phyloP scores from a whole-genome alignment of 176 grass and related monocot species.

The Juncus effusus region DNA sequence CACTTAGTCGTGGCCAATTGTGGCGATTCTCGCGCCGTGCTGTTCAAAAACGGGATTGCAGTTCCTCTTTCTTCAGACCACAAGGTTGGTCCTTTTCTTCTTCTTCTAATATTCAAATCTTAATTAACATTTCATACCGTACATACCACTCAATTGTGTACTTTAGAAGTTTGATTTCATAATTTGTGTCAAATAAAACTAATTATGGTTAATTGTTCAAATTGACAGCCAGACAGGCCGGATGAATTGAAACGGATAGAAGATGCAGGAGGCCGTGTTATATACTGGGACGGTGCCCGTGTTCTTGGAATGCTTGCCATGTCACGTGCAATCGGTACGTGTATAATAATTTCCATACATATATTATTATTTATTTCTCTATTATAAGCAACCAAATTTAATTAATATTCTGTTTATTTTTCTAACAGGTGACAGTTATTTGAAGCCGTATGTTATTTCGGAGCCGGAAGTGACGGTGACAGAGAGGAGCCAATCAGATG shows the following conservation, averaged over 20 bases:
- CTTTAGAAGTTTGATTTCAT: background rate
- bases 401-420: background rate
- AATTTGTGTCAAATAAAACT: background rate
- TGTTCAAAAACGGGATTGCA: constrained; percentile 44
- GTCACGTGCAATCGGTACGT: constrained; percentile 67
- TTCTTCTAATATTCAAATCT: background rate
- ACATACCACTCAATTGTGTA: background rate
- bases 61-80: constrained; percentile 59
- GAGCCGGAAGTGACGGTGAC: constrained; percentile 42
- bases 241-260: constrained; percentile 62
- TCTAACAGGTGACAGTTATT: constrained; percentile 35
- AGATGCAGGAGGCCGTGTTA: constrained; percentile 49
- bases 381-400: background rate
- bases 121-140: background rate
- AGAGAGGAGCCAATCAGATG: constrained; percentile 34
- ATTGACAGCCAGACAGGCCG: constrained; percentile 51
- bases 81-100: constrained; percentile 34
- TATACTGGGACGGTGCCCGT: constrained; percentile 63
- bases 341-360: too few relatives aligned
- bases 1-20: constrained; percentile 56
- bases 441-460: constrained; percentile 38
- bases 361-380: background rate
- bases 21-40: constrained; percentile 62
- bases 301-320: constrained; percentile 73
- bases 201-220: background rate